Evolutionary conservation across 148 eudicot species (phyloP).

Genomic region (Hydrangea macrophylla): DNA sequence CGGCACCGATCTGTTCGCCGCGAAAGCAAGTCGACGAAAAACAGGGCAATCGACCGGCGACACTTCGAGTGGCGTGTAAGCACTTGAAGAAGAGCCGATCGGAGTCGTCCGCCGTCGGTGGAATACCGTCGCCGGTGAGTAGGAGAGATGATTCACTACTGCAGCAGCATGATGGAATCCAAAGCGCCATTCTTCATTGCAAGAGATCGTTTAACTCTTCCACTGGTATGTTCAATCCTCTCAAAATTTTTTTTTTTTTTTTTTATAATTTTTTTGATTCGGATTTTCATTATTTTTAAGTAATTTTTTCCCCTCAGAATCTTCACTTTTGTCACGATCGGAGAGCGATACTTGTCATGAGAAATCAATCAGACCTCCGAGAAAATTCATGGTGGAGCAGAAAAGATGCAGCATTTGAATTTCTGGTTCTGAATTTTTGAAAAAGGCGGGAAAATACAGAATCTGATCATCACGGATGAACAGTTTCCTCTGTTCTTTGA

Average conservation of each 20-base stretch:
- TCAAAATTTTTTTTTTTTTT: neutral
- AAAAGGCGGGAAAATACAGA: conserved; percentile 1
- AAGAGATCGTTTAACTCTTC: conserved; percentile 46
- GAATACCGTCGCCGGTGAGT: conserved; percentile 16
- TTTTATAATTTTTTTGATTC: neutral
- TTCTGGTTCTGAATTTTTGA: neutral
- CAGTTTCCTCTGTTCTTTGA: neutral
- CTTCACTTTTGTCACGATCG: conserved; percentile 25
- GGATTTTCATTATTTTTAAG: neutral
- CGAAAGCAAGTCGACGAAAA: conserved; percentile 15
- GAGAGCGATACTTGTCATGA: conserved; percentile 24
- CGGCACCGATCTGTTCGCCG: conserved; percentile 19
- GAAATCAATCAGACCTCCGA: conserved; percentile 6
- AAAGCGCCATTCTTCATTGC: conserved; percentile 73
- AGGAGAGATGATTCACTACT: conserved; percentile 42
- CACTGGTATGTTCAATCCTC: neutral
- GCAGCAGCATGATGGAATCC: conserved; percentile 55
- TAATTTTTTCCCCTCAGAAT: conserved; percentile 17
- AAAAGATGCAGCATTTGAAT: conserved; percentile 35
- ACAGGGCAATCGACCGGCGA: conserved; percentile 15
- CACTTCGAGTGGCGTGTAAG: conserved; percentile 32
- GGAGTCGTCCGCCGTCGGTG: conserved; percentile 38
- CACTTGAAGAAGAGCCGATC: conserved; percentile 47
- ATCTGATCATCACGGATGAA: neutral
- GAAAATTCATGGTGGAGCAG: conserved; percentile 22